Conservation (phyloP, 495 filamentous ascomycete species). For the Pyrenopolyporus hunteri region DNA sequence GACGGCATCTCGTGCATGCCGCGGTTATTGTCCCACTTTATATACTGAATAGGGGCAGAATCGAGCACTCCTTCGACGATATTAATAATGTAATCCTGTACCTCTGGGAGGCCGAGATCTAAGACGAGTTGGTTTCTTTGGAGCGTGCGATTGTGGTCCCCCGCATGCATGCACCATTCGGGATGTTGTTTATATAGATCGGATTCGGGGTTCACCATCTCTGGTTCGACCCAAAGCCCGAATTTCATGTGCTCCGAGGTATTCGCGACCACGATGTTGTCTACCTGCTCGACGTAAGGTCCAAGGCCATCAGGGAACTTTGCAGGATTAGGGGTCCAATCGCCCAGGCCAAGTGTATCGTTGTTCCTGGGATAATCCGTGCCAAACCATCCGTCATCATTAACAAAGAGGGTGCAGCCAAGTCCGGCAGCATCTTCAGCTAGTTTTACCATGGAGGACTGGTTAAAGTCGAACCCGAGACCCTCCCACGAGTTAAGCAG, state of each 20-base stretch:
- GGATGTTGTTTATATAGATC: slow-evolving; percentile 59
- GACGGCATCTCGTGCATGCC: slow-evolving; percentile 59
- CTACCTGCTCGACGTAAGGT: slow-evolving; percentile 52
- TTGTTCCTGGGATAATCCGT: slow-evolving; percentile 57
- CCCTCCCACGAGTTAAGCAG: slow-evolving; percentile 66
- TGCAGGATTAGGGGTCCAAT: slow-evolving; percentile 59
- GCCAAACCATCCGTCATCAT: slow-evolving; percentile 67
- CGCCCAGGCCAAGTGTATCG: slow-evolving; percentile 58
- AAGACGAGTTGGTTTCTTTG: slow-evolving; percentile 59
- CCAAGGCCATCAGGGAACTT: slow-evolving; percentile 60
- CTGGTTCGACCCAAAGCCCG: slow-evolving; percentile 64
- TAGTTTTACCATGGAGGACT: slow-evolving; percentile 52
- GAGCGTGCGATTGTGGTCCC: slow-evolving; percentile 56
- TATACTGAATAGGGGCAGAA: slow-evolving; percentile 56
- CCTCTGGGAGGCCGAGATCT: slow-evolving; percentile 58
- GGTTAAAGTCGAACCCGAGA: slow-evolving; percentile 56
- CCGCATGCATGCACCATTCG: slow-evolving; percentile 61
- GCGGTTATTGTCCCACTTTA: slow-evolving; percentile 67
- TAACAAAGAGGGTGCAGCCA: slow-evolving; percentile 59
- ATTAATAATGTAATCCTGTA: slow-evolving; percentile 61
- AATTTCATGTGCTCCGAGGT: slow-evolving; percentile 54
- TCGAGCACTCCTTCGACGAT: slow-evolving; percentile 53
- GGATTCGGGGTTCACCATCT: slow-evolving; percentile 64
- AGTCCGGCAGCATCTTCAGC: slow-evolving; percentile 58
- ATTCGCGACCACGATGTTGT: slow-evolving; percentile 49